A percentile compares a stretch with the other conserved stretches of the same genome.
phyloP scores from a whole-genome alignment of 768 basidiomycete genomes.

The Auriscalpium microsporum region DNA sequence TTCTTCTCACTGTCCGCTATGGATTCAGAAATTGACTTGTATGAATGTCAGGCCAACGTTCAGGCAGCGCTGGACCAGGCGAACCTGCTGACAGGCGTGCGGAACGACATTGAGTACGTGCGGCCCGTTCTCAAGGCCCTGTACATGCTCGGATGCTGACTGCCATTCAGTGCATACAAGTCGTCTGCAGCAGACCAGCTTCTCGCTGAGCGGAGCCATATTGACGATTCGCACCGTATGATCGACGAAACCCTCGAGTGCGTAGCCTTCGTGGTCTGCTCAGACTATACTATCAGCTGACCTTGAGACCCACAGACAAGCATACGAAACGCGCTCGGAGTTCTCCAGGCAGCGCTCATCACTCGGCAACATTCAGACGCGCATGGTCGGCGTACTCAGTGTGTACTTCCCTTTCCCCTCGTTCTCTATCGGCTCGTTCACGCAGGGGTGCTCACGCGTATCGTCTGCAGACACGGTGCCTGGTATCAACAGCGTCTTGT shows the following conservation, averaged over 20 bases:
- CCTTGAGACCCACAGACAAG: constrained; percentile 54
- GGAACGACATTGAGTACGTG: constrained; percentile 91
- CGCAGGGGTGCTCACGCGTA: background rate
- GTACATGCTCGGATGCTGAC: background rate
- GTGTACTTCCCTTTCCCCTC: constrained; percentile 20
- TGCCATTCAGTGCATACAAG: constrained; percentile 68
- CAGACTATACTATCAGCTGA: no score
- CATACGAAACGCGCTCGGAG: constrained; percentile 92
- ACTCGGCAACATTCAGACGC: constrained; percentile 69
- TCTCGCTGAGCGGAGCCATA: constrained; percentile 77
- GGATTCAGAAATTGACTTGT: background rate
- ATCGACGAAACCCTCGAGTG: constrained; percentile 86
- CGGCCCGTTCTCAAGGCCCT: background rate
- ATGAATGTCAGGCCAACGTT: constrained; percentile 52
- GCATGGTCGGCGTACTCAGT: constrained; percentile 83
- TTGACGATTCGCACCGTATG: constrained; percentile 93
- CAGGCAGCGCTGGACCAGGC: constrained; percentile 78
- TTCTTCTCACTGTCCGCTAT: background rate
- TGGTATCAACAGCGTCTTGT: constrained; percentile 85
- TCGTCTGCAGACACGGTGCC: constrained; percentile 66
- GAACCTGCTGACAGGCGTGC: constrained; percentile 81
- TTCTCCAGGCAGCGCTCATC: constrained; percentile 76
- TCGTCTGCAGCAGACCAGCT: constrained; percentile 82
- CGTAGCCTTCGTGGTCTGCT: constrained; percentile 19
- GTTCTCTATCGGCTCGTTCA: background rate